These are phyloP conservation scores for Pseudevernia furfuracea DNA, from an alignment of 495 filamentous ascomycete genomes.

Conservation along the genomic window DNA sequence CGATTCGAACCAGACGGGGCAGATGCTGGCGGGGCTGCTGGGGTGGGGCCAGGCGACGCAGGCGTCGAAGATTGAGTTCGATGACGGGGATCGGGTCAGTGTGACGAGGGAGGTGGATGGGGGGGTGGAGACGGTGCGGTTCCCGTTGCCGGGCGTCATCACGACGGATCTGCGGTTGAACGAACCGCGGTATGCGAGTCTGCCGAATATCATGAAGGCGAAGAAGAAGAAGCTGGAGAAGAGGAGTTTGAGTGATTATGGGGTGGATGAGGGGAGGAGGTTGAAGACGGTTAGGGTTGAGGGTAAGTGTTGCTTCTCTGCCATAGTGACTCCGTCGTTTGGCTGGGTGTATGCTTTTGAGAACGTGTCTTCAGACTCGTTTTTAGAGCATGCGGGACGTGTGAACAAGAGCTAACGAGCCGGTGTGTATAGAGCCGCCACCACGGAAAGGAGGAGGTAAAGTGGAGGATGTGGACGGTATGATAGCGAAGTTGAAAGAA, in stretches of 20 bases:
- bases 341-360: too few relatives aligned
- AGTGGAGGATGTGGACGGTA: slow-evolving; percentile 91
- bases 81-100: slow-evolving; percentile 54
- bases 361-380: too few relatives aligned
- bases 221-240: slow-evolving; percentile 99
- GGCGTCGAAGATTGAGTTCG: slow-evolving; percentile 71
- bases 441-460: slow-evolving; percentile 87
- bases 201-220: slow-evolving; percentile 99
- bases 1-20: slow-evolving; percentile 90
- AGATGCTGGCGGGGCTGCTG: slow-evolving; percentile 92
- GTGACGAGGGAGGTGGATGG: slow-evolving; percentile 92
- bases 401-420: slow-evolving; percentile 16
- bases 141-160: slow-evolving; percentile 79
- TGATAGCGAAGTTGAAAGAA: slow-evolving; percentile 90
- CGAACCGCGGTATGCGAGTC: slow-evolving; percentile 85
- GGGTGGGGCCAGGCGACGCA: slow-evolving; percentile 93
- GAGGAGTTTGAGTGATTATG: slow-evolving; percentile 74
- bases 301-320: slow-evolving; percentile 38
- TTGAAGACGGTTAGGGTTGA: slow-evolving; percentile 84
- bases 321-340: slow-evolving; percentile 21
- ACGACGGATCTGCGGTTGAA: slow-evolving; percentile 94
- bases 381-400: too few relatives aligned
- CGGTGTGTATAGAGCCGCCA: slow-evolving; percentile 62
- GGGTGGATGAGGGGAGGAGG: slow-evolving; percentile 60
- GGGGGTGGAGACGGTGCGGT: slow-evolving; percentile 79